These are phyloP conservation scores for Phytophthora hibernalis DNA, from an alignment of 352 stramenopile genomes.

Conservation along the genomic window DNA sequence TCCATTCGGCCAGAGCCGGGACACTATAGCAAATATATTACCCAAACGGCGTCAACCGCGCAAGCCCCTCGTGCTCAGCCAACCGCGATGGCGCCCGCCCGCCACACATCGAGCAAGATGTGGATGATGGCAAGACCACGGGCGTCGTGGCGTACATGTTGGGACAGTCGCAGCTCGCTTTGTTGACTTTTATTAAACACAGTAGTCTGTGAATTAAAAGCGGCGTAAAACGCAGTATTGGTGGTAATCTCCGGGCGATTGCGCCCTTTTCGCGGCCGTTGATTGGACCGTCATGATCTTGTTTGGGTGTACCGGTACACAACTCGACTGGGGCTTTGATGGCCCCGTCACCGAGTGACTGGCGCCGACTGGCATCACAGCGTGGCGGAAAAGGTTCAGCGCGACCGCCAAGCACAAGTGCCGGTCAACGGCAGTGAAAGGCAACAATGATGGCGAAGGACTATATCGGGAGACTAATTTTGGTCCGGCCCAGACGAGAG, in stretches of 20 bases:
- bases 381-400: neutral
- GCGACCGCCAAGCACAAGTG: neutral
- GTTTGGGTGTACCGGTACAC: neutral
- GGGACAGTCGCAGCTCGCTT: neutral
- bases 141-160: neutral
- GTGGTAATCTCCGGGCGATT: conserved; percentile 18
- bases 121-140: conserved; percentile 2
- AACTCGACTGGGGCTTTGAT: neutral
- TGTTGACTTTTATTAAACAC: too few species aligned
- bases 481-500: neutral
- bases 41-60: conserved; percentile 20
- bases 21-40: conserved; percentile 24
- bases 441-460: neutral
- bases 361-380: neutral
- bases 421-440: neutral
- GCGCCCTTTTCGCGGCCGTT: conserved; percentile 8
- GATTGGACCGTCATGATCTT: conserved; percentile 1
- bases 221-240: too few species aligned
- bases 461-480: neutral
- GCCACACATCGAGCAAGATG: too few species aligned
- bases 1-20: conserved; percentile 16
- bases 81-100: neutral
- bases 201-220: too few species aligned
- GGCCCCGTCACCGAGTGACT: neutral
- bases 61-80: neutral